Conservation (phyloP, 2,329 filamentous ascomycete species). For the Fusarium temperatum region DNA sequence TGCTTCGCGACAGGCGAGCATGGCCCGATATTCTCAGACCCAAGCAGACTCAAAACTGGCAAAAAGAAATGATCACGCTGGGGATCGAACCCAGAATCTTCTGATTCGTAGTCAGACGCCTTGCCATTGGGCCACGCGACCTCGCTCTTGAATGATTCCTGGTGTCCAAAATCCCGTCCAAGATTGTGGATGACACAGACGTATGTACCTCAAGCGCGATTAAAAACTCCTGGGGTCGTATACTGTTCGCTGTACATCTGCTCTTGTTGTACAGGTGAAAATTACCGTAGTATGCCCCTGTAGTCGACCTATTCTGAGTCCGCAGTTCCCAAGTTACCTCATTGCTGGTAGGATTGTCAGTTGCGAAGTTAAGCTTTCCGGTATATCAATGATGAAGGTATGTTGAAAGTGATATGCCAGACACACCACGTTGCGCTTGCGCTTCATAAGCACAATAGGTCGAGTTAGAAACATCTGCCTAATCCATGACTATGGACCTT, state of each 20-base stretch:
- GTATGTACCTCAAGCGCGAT: not conserved
- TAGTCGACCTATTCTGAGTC: not conserved
- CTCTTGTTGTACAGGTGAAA: not conserved
- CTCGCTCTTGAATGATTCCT: slow-evolving; percentile 25
- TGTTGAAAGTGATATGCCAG: not conserved
- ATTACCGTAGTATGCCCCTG: not conserved
- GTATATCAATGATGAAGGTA: not conserved
- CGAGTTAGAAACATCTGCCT: not conserved
- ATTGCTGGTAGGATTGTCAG: too few relatives aligned
- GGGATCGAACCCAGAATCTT: slow-evolving; percentile 47
- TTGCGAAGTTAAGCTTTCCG: not conserved
- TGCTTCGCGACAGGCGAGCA: not conserved
- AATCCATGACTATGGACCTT: not conserved
- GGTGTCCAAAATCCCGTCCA: not conserved
- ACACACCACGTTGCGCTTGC: too few relatives aligned
- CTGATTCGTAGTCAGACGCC: slow-evolving; percentile 48
- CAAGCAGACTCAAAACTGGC: not conserved
- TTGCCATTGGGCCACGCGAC: slow-evolving; percentile 40
- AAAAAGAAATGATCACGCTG: slow-evolving; percentile 34
- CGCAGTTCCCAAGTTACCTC: not conserved
- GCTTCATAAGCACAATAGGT: not conserved
- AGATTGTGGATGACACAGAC: not conserved
- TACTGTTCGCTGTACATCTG: not conserved
- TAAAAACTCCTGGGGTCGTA: not conserved
- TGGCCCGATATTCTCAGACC: not conserved